phyloP scores from a whole-genome alignment of 139 green algal species.

The Micractinium sp. region DNA sequence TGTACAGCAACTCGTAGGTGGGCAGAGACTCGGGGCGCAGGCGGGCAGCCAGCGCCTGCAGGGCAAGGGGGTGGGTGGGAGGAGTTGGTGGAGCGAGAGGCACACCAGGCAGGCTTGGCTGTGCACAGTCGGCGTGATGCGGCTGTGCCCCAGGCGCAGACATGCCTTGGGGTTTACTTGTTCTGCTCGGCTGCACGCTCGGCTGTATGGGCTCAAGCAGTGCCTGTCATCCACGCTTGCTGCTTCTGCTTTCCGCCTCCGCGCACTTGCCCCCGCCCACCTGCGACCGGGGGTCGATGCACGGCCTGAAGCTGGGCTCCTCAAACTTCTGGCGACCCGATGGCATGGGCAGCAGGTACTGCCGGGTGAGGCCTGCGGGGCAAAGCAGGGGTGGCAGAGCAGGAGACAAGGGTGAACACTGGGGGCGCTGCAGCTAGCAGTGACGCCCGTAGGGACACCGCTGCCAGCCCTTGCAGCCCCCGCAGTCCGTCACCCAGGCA shows the following conservation, averaged over 20 bases:
- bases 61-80: background rate
- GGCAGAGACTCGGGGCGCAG: conserved; percentile 49
- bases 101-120: too few relatives aligned
- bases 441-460: background rate
- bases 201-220: background rate
- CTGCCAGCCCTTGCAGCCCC: background rate
- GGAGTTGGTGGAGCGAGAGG: too few relatives aligned
- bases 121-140: too few relatives aligned
- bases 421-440: background rate
- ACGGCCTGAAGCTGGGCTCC: conserved; percentile 65
- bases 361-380: conserved; percentile 13
- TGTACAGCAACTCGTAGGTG: conserved; percentile 58
- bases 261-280: background rate
- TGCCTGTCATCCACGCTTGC: too few relatives aligned
- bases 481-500: background rate
- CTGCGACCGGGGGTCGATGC: conserved; percentile 62
- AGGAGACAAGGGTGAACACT: background rate
- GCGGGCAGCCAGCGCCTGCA: conserved; percentile 55
- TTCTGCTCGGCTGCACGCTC: background rate
- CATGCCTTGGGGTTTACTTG: too few relatives aligned
- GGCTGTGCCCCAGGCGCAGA: too few relatives aligned
- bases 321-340: conserved; percentile 55
- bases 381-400: background rate
- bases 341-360: conserved; percentile 74
- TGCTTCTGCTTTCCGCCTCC: too few relatives aligned